phyloP scores from a whole-genome alignment of 257 asterid genomes.

The Anisodus acutangulus region DNA sequence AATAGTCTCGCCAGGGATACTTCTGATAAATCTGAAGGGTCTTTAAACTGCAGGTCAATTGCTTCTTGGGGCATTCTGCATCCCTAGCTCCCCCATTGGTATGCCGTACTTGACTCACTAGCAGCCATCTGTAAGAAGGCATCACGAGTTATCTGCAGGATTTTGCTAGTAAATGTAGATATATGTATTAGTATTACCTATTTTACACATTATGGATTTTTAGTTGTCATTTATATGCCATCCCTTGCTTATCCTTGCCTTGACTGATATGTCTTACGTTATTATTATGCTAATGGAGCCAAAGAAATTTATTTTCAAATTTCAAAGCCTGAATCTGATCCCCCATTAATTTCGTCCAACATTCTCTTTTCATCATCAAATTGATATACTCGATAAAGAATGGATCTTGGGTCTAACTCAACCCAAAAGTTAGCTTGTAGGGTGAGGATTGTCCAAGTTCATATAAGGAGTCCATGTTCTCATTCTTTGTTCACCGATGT shows the following conservation, averaged over 20 bases:
- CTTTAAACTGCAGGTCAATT: constrained; percentile 26
- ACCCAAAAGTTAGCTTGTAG: too few species aligned
- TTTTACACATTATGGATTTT: neutral
- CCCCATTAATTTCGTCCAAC: neutral
- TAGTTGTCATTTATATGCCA: neutral
- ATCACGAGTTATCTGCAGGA: neutral
- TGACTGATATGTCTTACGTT: neutral
- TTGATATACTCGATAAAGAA: too few species aligned
- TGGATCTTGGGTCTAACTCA: too few species aligned
- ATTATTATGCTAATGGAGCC: neutral
- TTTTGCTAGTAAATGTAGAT: constrained; percentile 6
- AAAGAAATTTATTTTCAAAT: neutral
- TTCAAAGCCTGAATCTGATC: neutral
- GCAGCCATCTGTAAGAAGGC: constrained; percentile 15
- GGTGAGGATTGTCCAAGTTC: too few species aligned
- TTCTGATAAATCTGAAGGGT: neutral
- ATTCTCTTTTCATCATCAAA: neutral
- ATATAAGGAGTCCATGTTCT: too few species aligned
- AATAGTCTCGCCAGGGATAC: neutral
- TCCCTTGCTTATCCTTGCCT: neutral
- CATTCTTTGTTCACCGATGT: too few species aligned
- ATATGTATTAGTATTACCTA: neutral
- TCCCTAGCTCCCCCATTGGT: neutral
- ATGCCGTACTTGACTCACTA: neutral
- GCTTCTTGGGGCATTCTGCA: constrained; percentile 6